Evolutionary conservation across 768 basidiomycete genomes (phyloP).

Genomic region (Termitomyces sp.): DNA sequence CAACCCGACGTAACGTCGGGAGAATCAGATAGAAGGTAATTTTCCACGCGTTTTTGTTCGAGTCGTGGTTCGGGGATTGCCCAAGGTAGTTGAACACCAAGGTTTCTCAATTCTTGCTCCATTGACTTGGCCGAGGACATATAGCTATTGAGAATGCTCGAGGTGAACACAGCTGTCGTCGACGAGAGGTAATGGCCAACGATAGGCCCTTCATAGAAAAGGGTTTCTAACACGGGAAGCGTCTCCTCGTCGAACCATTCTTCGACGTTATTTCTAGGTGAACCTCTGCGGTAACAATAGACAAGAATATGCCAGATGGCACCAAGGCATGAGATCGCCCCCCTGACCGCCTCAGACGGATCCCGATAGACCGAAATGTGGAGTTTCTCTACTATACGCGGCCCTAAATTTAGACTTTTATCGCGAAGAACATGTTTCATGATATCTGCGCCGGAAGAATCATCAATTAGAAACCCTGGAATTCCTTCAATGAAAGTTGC

Average conservation of each 20-base stretch:
- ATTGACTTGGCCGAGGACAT: conserved; percentile 2
- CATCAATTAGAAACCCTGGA: conserved; percentile 14
- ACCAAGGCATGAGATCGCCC: conserved; percentile 3
- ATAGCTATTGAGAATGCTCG: conserved; percentile 2
- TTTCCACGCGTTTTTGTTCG: conserved; percentile 4
- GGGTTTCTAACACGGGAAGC: conserved; percentile 8
- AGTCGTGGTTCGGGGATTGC: not conserved
- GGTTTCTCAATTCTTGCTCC: not conserved
- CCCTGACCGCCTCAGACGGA: not conserved
- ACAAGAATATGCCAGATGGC: conserved; percentile 10
- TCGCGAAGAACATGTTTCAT: not conserved
- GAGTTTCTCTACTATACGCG: conserved; percentile 5
- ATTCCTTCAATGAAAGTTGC: conserved; percentile 29
- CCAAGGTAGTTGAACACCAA: conserved; percentile 6
- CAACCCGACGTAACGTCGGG: conserved; percentile 6
- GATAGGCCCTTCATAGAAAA: conserved; percentile 6
- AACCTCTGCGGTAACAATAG: conserved; percentile 1
- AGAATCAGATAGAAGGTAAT: not conserved
- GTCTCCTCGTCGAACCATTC: conserved; percentile 11
- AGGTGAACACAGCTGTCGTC: conserved; percentile 4
- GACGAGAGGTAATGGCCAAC: conserved; percentile 5
- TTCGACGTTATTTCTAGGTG: not conserved
- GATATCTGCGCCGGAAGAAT: not conserved
- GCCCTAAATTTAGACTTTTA: conserved; percentile 4
- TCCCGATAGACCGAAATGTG: conserved; percentile 1